These are phyloP conservation scores for Vigna hirtella DNA, from an alignment of 306 rosid species.

Conservation along the genomic window DNA sequence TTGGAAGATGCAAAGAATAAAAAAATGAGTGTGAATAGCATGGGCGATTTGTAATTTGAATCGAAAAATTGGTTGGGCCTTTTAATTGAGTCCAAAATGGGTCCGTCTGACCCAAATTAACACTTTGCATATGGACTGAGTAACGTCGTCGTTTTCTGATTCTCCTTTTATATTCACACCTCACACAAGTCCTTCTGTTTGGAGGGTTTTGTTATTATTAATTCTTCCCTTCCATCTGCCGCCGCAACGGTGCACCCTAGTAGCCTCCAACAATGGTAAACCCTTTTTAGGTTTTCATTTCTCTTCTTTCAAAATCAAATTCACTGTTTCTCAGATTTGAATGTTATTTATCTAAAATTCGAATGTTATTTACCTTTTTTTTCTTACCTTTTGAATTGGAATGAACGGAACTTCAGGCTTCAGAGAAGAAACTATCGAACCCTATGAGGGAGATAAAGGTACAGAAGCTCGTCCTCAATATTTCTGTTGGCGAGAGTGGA, in stretches of 20 bases:
- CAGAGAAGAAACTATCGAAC: slow-evolving; percentile 76
- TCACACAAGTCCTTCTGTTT: not conserved
- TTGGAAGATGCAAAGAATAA: not conserved
- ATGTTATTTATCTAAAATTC: no score
- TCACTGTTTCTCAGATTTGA: not conserved
- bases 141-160: not conserved
- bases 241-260: slow-evolving; percentile 20
- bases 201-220: not conserved
- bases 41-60: not conserved
- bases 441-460: slow-evolving; percentile 87
- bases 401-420: slow-evolving; percentile 54
- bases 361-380: not conserved
- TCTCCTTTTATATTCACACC: not conserved
- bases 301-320: not conserved
- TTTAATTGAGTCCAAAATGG: no score
- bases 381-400: not conserved
- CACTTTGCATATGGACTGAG: not conserved
- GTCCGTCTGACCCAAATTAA: no score
- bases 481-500: slow-evolving; percentile 85
- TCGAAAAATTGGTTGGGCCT: not conserved
- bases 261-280: slow-evolving; percentile 34
- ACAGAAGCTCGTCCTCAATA: slow-evolving; percentile 82
- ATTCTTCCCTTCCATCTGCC: not conserved
- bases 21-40: not conserved
- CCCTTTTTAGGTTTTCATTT: not conserved